Base-by-base conservation (phyloP, 2,329 filamentous ascomycete genomes). In the Claviceps humidiphila region DNA sequence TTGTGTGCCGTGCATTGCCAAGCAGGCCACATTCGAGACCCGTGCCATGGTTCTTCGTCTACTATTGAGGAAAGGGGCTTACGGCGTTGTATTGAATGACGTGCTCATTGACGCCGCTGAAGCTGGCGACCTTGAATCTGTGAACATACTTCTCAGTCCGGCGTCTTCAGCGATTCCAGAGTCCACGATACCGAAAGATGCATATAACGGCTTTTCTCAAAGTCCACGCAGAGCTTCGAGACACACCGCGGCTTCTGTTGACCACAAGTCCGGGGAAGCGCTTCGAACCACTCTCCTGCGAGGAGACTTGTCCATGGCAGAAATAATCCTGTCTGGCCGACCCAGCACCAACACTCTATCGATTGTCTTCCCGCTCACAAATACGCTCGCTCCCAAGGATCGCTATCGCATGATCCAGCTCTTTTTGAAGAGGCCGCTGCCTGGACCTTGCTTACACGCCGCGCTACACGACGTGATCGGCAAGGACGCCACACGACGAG, bases 381-480 rank as follows among this genome's bases (percentile, higher is more conserved):
- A 66, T 49, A 70, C 65, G 16, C 63, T 80, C 0, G 60, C 71
- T 0, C 56, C 65, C 0, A 59, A 65, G 22, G 69, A 73, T 49
- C 70, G 76, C 7, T 74, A 74, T 50, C 64, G 68, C 9, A 73
- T 79, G 59, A 68, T 73, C 1, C 72, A 77, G 50, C 57, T 70
- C 5, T 79, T 81, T 47, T 62, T 81, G 3, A 63, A 68, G 8
- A 70, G 71, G 1, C 74, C 76, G 1, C 59, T 80, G 5, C 66
- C 73, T 0, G 73, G 71, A 0, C 65, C 71, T 2, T 68, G 66
- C 40, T 64, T 81, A 5, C 71, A 79, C 45, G 66, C 66, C 0
- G 75, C 75, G 2, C 60, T 81, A 2, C 73, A 79, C 53, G 70
- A 74, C 24, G 74, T 74, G n/a, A 73, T 81, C 43, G 68, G 71